Evolutionary conservation across 768 basidiomycete genomes (phyloP), one percentile per base, ranked within the genome.

Genomic region (Pleurotus tuber-regium): DNA sequence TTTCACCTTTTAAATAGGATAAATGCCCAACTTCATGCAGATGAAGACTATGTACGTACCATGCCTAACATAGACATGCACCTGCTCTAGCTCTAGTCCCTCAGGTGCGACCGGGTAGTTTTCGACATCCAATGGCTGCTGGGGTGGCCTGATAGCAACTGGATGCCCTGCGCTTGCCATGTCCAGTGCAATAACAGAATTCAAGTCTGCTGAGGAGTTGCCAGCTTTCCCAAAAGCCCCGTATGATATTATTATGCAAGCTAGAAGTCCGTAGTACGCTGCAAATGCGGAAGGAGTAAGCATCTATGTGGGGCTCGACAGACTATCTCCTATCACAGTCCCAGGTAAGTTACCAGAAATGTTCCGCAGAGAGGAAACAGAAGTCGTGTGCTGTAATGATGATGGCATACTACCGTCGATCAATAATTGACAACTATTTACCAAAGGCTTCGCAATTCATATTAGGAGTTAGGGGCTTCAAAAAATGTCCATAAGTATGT

Each of bases 51-150:
- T 14, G 29, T 49, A 69, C 81, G 42, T 51, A 87, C 88, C 88
- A 63, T 91, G 89, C 21, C 89, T 75, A 3, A 87, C 78, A 60
- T 82, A 90, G 31, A 89, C 66, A 62, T 90, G 85, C 9, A 90
- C 86, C 63, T 89, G 88, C 61, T 85, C 76, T 33, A 90, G 69
- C 57, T 72, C 53, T 14, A 90, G 70, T 21, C 69, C 76, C 1
- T 65, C 52, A 1, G 87, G 87, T 0, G 83, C 76, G 28, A 71
- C 62, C 3, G 83, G 79, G 60, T 90, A 90, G 6, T 67, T 66
- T 19, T 83, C 73, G 1, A 82, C 80, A 46, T 89, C 83, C 14
- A 89, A 61, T 11, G 76, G 74, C 24, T 71, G 68, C 55, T 76
- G 75, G 4, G 71, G 71, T n/a, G 62, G 62, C 39, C 61, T 66